Conservation (phyloP, 177 flowering plant genomes). For the Vitis hybrid region DNA sequence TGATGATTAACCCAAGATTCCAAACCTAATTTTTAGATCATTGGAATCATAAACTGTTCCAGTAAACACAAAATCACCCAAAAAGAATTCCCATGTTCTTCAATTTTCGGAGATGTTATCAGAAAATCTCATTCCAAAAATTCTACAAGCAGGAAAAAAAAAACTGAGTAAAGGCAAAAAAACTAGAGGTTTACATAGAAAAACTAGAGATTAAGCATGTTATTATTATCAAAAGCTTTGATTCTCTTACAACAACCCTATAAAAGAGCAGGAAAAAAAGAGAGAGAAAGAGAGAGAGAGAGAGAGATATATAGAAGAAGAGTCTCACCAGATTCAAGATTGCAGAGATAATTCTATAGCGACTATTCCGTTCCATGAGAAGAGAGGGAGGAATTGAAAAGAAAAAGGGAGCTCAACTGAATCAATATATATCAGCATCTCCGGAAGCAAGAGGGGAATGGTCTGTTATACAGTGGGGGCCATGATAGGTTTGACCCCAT, state of each 20-base stretch:
- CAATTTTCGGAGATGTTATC: too few species aligned
- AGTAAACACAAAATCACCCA: too few species aligned
- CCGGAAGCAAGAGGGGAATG: not conserved
- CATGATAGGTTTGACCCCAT: slow-evolving; percentile 6
- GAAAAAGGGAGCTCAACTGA: not conserved
- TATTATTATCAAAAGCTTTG: not conserved
- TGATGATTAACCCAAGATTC: slow-evolving; percentile 6
- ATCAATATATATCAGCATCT: slow-evolving; percentile 10
- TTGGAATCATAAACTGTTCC: not conserved
- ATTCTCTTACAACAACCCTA: not conserved
- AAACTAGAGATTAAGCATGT: not conserved
- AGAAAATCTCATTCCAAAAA: not conserved
- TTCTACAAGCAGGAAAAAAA: not conserved
- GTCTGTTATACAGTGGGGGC: not conserved
- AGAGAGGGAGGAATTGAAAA: not conserved
- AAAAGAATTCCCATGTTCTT: too few species aligned
- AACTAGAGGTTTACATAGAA: not conserved
- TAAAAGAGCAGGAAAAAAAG: not conserved
- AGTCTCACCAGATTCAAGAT: slow-evolving; percentile 26
- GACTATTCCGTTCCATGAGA: slow-evolving; percentile 5
- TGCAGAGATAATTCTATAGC: slow-evolving; percentile 14
- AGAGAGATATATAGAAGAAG: not conserved
- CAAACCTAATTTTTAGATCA: slow-evolving; percentile 3
- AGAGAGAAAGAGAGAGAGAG: not conserved
- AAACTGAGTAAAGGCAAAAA: not conserved